Base-by-base conservation (phyloP, 2,329 filamentous ascomycete genomes). In the Cladophialophora yegresii region DNA sequence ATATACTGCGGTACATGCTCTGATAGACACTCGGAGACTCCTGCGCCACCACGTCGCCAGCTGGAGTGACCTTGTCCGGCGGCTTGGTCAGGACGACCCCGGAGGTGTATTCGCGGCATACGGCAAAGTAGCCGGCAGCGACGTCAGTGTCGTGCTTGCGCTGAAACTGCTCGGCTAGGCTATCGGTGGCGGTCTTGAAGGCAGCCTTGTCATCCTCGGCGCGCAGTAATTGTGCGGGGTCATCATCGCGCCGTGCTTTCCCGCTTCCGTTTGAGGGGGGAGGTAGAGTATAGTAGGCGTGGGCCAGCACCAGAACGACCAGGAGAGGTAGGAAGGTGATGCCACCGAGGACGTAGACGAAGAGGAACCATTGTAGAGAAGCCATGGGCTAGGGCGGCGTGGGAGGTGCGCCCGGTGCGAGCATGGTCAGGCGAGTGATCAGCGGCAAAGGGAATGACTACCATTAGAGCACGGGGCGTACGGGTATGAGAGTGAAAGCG, bases 21-120 rank as follows among this genome's bases (percentile, higher is more conserved):
- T 98, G 95, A 77, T 98, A 98, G 43, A 99, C 93, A 75, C 93
- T 97, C 62, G 90, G 92, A 73, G 92, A 96, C 62, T 92, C 89
- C 49, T 89, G 82, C 36, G 89, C 86, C 51, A 95, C 87, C 16
- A 90, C 89, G 62, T 89, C 87, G 20, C 91, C 92, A 12, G 91
- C 85, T 5, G 92, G 91, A 0, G 91, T 93, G 33, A 88, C 86
- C 65, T 92, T 86, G 78, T 96, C 93, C 64, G 93, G 92, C 5
- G 93, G 92, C 78, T 93, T 96, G 65, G 92, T 91, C 80, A 96
- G 96, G 76, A 96, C 89, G 49, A 92, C 93, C 74, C 92, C 92
- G 49, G 93, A 91, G 0, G 91, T 90, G 78, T 95, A 97, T 79
- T 96, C 92, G 74, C 93, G 86, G 75, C 91, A 96, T 16, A 97